These are phyloP conservation scores for Hansenula anomala DNA, from an alignment of 1,139 yeast species.

Conservation along the genomic window DNA sequence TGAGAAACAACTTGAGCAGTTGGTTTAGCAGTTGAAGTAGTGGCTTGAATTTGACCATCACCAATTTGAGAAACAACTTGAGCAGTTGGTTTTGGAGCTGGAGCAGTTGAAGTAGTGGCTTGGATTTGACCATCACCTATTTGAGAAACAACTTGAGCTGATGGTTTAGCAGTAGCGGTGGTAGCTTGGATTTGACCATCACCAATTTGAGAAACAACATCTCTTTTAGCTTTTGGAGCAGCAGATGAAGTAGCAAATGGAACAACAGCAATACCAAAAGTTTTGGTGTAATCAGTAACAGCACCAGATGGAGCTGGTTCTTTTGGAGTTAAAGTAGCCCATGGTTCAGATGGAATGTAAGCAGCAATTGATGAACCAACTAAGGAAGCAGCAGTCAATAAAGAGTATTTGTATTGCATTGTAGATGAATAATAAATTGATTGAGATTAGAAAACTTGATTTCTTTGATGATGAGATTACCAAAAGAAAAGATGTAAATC, in stretches of 20 bases:
- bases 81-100: constrained; percentile 6
- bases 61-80: constrained; percentile 19
- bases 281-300: constrained; percentile 51
- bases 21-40: constrained; percentile 7
- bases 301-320: constrained; percentile 52
- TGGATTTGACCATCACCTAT: constrained; percentile 30
- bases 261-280: constrained; percentile 68
- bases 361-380: constrained; percentile 55
- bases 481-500: constrained; percentile 1
- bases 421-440: no score
- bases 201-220: constrained; percentile 44
- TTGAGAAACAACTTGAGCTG: constrained; percentile 24
- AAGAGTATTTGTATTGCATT: constrained; percentile 33
- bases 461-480: not conserved
- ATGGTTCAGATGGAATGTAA: constrained; percentile 64
- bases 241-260: constrained; percentile 39
- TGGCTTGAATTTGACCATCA: constrained; percentile 23
- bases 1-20: constrained; percentile 17
- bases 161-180: constrained; percentile 10
- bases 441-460: no score
- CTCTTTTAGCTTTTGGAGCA: constrained; percentile 32
- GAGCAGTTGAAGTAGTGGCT: constrained; percentile 24
- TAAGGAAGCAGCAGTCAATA: constrained; percentile 37
- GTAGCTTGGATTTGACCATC: constrained; percentile 64
- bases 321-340: constrained; percentile 67